Base-by-base conservation (phyloP, 352 stramenopile genomes). In the Thraustotheca clavata region DNA sequence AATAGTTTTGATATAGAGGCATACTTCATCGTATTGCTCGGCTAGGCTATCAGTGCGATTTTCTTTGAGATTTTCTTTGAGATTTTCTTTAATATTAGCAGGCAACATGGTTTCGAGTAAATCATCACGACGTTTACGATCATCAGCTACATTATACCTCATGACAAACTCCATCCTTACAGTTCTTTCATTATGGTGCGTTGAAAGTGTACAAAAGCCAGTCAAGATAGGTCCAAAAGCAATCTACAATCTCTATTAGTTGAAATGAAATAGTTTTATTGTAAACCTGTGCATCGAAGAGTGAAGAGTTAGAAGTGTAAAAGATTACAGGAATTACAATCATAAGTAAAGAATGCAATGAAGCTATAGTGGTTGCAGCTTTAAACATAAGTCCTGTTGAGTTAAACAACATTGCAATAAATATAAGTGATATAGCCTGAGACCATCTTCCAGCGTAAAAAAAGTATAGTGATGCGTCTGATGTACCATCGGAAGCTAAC, bases 21-120 rank as follows among this genome's bases (percentile, higher is more conserved):
- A 22, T 26, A 60, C 57, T 32, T 65, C 48, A 36, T 89, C 80
- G 60, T 88, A 87, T 60, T 78, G 81, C 57, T 89, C 77, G 39
- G 77, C 78, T 0, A 89, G 63, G 20, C 74, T 74, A 61, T 89
- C 77, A 16, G 73, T 87, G 46, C 73, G 75, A 36, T 83, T 88
- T 11, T 24, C 43, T n/a, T n/a, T n/a, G n/a, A n/a, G n/a, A n/a
- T n/a, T n/a, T 43, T 81, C 73, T 60, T 89, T 88, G 59, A 89
- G 73, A 26, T 77, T 79, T 57, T 89, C 78, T 60, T 85, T 88
- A 68, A 88, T 89, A 59, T 89, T 78, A 9, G 83, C 77, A 0
- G 80, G 78, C 12, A 89, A 67, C 80, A 89, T 89, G 14, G 78
- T 89, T 49, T 89, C 78, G 24, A 89, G 71, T 27, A 89, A 47